Percentiles rank a stretch among this genome's conserved stretches.
Evolutionary conservation across 768 basidiomycete genomes (phyloP).

Genomic region (Rickenella mellea): DNA sequence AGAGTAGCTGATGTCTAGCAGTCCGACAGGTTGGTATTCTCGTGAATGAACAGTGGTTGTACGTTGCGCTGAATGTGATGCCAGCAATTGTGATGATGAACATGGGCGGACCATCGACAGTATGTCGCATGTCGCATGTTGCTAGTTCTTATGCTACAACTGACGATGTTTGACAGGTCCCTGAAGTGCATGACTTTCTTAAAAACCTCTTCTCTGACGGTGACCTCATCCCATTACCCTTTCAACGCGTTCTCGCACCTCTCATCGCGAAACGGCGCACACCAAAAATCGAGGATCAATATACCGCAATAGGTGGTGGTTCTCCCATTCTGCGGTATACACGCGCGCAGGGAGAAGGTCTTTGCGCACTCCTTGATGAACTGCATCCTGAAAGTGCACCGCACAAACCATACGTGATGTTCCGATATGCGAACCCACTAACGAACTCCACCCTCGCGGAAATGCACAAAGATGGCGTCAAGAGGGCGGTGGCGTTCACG

Average conservation of each 20-base stretch:
- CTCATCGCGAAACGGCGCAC: conserved; percentile 82
- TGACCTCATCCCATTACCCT: conserved; percentile 92
- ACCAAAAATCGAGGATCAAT: conserved; percentile 90
- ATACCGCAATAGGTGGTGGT: conserved; percentile 90
- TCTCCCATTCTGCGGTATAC: conserved; percentile 94
- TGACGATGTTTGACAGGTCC: conserved; percentile 42
- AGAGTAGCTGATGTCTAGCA: conserved; percentile 15
- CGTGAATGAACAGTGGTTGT: conserved; percentile 7
- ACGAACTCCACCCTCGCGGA: conserved; percentile 75
- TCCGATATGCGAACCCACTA: conserved; percentile 86
- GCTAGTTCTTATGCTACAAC: background rate
- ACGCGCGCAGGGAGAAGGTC: conserved; percentile 75
- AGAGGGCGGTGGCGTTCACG: conserved; percentile 88
- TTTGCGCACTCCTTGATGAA: conserved; percentile 88
- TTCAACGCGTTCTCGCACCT: conserved; percentile 83
- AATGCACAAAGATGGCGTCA: conserved; percentile 87
- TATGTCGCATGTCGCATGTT: conserved; percentile 24
- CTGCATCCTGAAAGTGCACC: conserved; percentile 89
- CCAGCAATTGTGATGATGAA: conserved; percentile 92
- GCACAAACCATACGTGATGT: conserved; percentile 93
- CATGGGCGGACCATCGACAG: conserved; percentile 96
- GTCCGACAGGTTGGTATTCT: conserved; percentile 48
- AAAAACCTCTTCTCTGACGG: conserved; percentile 83
- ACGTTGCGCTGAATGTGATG: background rate
- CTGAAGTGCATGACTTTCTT: conserved; percentile 89